phyloP scores from a whole-genome alignment of 2,329 filamentous ascomycete genomes.

The Calonectria multiphialidica region DNA sequence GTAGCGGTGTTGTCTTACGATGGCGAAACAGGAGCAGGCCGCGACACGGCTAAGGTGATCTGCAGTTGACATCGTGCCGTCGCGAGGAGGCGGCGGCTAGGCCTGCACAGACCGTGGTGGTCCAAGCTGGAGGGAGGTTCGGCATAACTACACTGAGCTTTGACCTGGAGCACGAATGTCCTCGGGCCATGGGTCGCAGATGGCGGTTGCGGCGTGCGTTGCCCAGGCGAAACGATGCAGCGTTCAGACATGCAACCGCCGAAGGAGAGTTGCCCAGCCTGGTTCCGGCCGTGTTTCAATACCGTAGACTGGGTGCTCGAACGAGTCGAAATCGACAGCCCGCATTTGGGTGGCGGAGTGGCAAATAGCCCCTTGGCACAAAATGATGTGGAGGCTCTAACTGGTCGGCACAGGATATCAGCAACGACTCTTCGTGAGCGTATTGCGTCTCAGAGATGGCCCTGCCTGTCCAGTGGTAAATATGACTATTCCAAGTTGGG shows the following conservation, averaged over 20 bases:
- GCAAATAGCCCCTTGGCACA: conserved; percentile 33
- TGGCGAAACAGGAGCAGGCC: background rate
- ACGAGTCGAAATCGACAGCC: background rate
- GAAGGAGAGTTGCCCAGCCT: background rate
- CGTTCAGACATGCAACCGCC: conserved; percentile 20
- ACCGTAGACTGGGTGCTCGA: background rate
- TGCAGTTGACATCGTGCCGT: conserved; percentile 4
- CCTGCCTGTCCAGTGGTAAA: background rate
- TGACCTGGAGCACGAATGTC: background rate
- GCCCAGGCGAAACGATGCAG: background rate
- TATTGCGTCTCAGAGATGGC: conserved; percentile 29
- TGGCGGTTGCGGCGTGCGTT: background rate
- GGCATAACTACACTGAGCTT: background rate
- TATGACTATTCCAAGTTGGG: background rate
- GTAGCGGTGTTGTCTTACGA: background rate
- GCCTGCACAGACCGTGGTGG: background rate
- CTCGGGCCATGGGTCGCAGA: background rate
- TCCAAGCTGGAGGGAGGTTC: conserved; percentile 1
- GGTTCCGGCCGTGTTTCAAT: conserved; percentile 20
- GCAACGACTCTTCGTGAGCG: conserved; percentile 20
- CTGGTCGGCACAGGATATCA: conserved; percentile 29
- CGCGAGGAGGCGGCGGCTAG: background rate
- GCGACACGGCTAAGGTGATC: background rate
- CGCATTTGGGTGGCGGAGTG: conserved; percentile 23
- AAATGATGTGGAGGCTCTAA: conserved; percentile 34